A percentile compares a stretch with the other conserved stretches of the same genome.
These are phyloP conservation scores for Nemania sp. DNA, from an alignment of 2,329 filamentous ascomycete genomes.

Conservation along the genomic window DNA sequence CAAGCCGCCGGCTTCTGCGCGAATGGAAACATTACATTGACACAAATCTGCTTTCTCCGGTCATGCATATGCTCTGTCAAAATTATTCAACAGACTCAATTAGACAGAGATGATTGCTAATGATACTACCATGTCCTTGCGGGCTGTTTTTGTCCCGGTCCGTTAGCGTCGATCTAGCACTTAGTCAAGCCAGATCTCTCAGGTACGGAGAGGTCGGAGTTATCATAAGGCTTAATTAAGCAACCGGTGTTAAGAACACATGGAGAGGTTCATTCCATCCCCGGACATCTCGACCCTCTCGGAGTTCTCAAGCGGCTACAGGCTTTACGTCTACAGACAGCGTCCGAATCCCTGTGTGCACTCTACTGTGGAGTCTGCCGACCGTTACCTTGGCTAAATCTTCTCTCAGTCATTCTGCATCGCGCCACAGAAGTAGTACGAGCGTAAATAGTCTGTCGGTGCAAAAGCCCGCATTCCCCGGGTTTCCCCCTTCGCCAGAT, in stretches of 20 bases:
- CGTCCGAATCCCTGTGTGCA: too few relatives aligned
- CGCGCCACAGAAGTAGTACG: too few relatives aligned
- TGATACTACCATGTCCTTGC: background rate
- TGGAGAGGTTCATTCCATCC: too few relatives aligned
- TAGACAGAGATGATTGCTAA: background rate
- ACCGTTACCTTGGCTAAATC: too few relatives aligned
- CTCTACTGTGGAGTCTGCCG: too few relatives aligned
- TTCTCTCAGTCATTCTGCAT: too few relatives aligned
- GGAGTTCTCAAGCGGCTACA: too few relatives aligned
- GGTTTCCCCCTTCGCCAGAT: background rate
- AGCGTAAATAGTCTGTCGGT: conserved; percentile 6
- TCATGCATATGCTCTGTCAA: background rate
- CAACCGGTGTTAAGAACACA: background rate
- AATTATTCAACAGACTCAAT: background rate
- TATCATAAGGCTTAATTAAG: background rate
- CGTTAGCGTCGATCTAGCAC: too few relatives aligned
- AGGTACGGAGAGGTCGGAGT: background rate
- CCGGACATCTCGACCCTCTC: too few relatives aligned
- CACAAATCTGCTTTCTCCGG: background rate
- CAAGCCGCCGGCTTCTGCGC: background rate
- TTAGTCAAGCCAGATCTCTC: too few relatives aligned
- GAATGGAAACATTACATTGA: background rate
- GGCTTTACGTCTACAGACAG: too few relatives aligned
- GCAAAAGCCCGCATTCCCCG: background rate
- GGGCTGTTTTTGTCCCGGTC: background rate